phyloP scores from a whole-genome alignment of 306 rosid species.

The Sesbania bispinosa region DNA sequence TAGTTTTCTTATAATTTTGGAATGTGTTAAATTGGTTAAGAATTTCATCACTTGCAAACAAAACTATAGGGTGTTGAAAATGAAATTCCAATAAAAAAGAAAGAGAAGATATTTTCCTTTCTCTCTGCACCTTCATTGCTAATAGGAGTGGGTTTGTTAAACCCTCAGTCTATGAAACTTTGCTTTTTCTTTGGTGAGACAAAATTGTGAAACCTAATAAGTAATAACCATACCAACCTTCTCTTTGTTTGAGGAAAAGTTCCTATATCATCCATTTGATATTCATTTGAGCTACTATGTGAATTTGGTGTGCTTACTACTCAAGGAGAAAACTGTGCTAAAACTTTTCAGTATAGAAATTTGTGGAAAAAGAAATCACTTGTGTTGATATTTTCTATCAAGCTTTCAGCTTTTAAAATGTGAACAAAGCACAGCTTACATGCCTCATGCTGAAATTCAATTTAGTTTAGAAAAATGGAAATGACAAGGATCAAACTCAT shows the following conservation, averaged over 20 bases:
- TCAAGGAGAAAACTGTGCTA: background rate
- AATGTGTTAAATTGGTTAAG: background rate
- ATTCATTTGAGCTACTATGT: background rate
- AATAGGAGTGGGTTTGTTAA: background rate
- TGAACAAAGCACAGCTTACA: background rate
- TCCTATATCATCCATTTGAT: background rate
- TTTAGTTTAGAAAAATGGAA: background rate
- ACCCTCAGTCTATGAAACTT: background rate
- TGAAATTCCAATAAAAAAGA: background rate
- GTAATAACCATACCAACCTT: no score
- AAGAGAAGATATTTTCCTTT: background rate
- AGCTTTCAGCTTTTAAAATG: background rate
- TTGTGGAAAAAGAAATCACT: background rate
- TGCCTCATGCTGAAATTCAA: background rate
- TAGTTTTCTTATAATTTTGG: background rate
- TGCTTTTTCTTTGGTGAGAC: background rate
- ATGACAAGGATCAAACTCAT: background rate
- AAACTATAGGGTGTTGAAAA: background rate
- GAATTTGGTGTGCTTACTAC: background rate
- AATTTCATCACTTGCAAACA: background rate
- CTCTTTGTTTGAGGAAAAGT: background rate
- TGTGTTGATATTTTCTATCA: background rate
- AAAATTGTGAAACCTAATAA: background rate
- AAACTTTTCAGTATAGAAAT: background rate
- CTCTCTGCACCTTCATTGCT: background rate